Percentiles rank a stretch among this genome's conserved stretches.
These are phyloP conservation scores for Aspergillus glaucus DNA, from an alignment of 2,329 filamentous ascomycete species.

Conservation along the genomic window DNA sequence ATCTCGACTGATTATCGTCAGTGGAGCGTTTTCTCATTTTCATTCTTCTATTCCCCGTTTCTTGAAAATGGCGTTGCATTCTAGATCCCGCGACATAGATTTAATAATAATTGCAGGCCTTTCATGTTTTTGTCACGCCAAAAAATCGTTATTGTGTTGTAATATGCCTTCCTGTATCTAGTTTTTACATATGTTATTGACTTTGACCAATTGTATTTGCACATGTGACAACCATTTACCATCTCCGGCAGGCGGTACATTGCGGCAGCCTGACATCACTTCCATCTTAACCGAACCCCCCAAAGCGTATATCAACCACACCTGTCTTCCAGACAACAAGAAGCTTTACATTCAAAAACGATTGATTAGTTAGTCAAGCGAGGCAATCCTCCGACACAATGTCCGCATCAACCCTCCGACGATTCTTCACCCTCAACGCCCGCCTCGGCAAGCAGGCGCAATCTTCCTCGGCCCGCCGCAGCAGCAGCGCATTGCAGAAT, in stretches of 20 bases:
- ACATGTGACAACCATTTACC: neutral
- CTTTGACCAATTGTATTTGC: too few species aligned
- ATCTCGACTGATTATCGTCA: conserved; percentile 3
- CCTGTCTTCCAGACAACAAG: neutral
- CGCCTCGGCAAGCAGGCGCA: neutral
- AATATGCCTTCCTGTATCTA: neutral
- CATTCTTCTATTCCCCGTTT: neutral
- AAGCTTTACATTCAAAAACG: neutral
- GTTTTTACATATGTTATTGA: neutral
- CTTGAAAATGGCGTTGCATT: conserved; percentile 12
- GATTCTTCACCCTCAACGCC: neutral
- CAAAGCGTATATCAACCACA: neutral
- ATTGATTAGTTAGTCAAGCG: neutral
- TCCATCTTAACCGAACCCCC: neutral
- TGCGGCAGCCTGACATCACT: conserved; percentile 18
- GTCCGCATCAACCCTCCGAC: conserved; percentile 3
- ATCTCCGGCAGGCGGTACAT: conserved; percentile 10
- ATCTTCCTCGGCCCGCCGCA: neutral
- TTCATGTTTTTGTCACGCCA: neutral
- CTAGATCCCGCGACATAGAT: conserved; percentile 16
- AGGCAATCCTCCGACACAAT: conserved; percentile 2
- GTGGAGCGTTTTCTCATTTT: neutral
- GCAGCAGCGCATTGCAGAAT: neutral
- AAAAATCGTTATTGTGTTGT: neutral
- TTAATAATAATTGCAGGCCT: conserved; percentile 16